A percentile compares a stretch with the other conserved stretches of the same genome.
phyloP scores from a whole-genome alignment of 495 filamentous ascomycete genomes.

The Aspergillus leporis region DNA sequence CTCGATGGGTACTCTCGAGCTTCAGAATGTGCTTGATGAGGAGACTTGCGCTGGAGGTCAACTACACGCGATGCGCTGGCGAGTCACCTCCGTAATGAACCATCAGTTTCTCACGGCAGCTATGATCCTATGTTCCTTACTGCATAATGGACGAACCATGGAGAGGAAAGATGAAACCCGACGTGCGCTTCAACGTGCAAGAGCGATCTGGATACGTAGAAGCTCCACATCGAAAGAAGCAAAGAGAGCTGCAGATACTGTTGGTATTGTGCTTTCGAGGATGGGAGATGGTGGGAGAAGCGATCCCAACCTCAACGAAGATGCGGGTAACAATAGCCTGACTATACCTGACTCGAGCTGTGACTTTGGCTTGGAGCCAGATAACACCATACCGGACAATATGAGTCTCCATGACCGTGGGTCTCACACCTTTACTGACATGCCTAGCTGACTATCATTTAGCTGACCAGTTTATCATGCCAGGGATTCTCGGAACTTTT shows the following conservation, averaged over 20 bases:
- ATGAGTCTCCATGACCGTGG: too few relatives aligned
- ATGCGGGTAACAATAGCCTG: too few relatives aligned
- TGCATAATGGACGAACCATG: slow-evolving; percentile 22
- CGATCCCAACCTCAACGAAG: not conserved
- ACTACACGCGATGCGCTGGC: slow-evolving; percentile 26
- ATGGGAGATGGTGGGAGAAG: slow-evolving; percentile 3
- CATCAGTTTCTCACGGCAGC: slow-evolving; percentile 41
- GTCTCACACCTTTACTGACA: too few relatives aligned
- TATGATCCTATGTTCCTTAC: slow-evolving; percentile 53
- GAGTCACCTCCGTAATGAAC: slow-evolving; percentile 24
- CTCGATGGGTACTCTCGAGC: slow-evolving; percentile 20
- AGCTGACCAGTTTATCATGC: too few relatives aligned
- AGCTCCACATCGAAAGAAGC: slow-evolving; percentile 26
- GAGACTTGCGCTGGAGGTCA: slow-evolving; percentile 29
- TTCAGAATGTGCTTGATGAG: slow-evolving; percentile 28
- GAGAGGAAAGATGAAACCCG: slow-evolving; percentile 20
- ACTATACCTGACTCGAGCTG: too few relatives aligned
- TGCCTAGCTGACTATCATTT: too few relatives aligned
- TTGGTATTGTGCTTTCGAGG: slow-evolving; percentile 21
- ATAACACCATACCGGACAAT: too few relatives aligned
- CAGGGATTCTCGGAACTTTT: too few relatives aligned
- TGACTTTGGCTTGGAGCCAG: too few relatives aligned
- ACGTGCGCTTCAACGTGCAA: slow-evolving; percentile 21
- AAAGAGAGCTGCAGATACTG: slow-evolving; percentile 24
- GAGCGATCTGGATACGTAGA: slow-evolving; percentile 26